Evolutionary conservation across 192 early-diverging fungal species (phyloP).

Genomic region (Backusella tarrabulga): DNA sequence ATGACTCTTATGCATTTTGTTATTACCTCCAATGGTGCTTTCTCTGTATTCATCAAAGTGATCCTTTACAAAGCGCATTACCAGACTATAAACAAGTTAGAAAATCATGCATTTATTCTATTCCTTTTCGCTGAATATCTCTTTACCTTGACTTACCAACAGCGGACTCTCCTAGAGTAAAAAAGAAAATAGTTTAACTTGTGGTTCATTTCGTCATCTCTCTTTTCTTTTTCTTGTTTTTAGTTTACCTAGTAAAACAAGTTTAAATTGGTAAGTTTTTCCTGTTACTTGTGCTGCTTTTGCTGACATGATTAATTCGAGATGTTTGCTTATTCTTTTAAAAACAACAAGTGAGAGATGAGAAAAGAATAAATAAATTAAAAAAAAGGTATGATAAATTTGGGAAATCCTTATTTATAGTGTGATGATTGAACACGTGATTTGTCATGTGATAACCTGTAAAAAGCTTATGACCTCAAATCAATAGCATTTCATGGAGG

Average conservation of each 20-base stretch:
- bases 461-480: no score
- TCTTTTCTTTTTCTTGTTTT: neutral
- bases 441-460: neutral
- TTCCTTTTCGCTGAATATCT: neutral
- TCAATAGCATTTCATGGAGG: no score
- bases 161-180: constrained; percentile 53
- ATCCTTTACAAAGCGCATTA: constrained; percentile 86
- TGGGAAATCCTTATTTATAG: neutral
- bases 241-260: constrained; percentile 83
- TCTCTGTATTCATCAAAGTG: constrained; percentile 92
- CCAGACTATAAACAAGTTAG: constrained; percentile 47
- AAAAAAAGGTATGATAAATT: neutral
- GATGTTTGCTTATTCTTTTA: neutral
- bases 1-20: neutral
- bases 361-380: neutral
- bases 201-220: constrained; percentile 5
- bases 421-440: neutral
- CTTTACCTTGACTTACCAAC: constrained; percentile 65
- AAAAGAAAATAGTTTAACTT: neutral
- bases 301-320: neutral
- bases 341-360: neutral
- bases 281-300: constrained; percentile 24
- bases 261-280: constrained; percentile 86
- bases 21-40: constrained; percentile 80
- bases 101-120: neutral